phyloP scores from a whole-genome alignment of 495 filamentous ascomycete species.

The Penicillium tannophilum region DNA sequence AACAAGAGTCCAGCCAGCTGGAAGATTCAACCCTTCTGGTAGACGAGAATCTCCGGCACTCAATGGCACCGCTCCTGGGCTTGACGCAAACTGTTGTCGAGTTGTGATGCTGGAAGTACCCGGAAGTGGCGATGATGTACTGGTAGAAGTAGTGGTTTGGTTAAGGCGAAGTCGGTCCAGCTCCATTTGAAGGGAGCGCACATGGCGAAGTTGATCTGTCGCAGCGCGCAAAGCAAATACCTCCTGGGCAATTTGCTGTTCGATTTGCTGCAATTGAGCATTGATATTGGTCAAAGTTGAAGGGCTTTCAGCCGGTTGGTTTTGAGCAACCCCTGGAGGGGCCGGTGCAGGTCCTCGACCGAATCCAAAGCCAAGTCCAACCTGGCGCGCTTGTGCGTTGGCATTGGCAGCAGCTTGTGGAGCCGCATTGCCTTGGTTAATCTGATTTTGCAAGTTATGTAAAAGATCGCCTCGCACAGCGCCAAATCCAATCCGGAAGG shows the following conservation, averaged over 20 bases:
- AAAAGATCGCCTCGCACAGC: constrained; percentile 56
- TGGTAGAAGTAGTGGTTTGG: constrained; percentile 32
- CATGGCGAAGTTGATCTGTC: constrained; percentile 56
- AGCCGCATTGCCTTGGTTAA: constrained; percentile 44
- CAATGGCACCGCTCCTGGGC: constrained; percentile 46
- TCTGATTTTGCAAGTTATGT: constrained; percentile 54
- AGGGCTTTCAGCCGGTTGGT: constrained; percentile 2
- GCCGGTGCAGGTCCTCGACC: constrained; percentile 28
- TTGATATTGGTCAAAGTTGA: constrained; percentile 43
- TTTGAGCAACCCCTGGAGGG: constrained; percentile 15
- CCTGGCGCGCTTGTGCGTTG: constrained; percentile 38
- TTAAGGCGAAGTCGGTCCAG: constrained; percentile 59
- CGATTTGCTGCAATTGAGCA: constrained; percentile 61
- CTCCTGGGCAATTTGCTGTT: constrained; percentile 68
- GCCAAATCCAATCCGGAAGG: constrained; percentile 60
- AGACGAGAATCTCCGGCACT: constrained; percentile 67
- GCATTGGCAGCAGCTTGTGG: constrained; percentile 36
- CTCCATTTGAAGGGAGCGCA: constrained; percentile 63
- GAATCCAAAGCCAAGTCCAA: constrained; percentile 49
- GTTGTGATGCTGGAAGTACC: constrained; percentile 21
- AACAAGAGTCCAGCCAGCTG: constrained; percentile 74
- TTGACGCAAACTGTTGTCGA: constrained; percentile 36
- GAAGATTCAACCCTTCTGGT: constrained; percentile 71
- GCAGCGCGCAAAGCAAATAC: constrained; percentile 55
- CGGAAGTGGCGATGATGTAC: constrained; percentile 23